Evolutionary conservation across 805 yeast species (phyloP).

Genomic region (Lachancea quebecensis): DNA sequence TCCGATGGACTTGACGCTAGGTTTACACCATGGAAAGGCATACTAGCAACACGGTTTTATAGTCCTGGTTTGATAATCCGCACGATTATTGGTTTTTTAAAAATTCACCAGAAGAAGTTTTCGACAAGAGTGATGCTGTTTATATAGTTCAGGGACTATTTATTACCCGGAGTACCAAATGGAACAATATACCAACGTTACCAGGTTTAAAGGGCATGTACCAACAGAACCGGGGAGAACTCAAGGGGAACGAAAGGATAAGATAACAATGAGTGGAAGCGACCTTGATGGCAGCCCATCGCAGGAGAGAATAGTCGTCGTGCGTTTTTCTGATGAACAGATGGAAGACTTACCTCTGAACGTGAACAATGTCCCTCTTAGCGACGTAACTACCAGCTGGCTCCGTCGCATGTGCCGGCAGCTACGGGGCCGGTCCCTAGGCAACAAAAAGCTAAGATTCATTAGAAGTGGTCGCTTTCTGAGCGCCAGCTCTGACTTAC

Average conservation of each 20-base stretch:
- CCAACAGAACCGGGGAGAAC: too few relatives aligned
- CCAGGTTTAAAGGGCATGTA: too few relatives aligned
- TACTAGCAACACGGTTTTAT: constrained; percentile 65
- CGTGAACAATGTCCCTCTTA: constrained; percentile 19
- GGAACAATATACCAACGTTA: too few relatives aligned
- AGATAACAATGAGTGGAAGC: neutral
- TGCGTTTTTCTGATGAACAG: constrained; percentile 26
- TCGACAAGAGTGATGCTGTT: neutral
- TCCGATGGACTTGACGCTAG: constrained; percentile 69
- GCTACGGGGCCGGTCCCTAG: constrained; percentile 14
- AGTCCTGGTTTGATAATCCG: constrained; percentile 62
- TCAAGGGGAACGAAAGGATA: too few relatives aligned
- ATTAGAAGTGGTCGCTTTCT: constrained; percentile 26
- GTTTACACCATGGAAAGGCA: constrained; percentile 33
- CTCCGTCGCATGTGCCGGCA: constrained; percentile 26
- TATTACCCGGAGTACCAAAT: neutral
- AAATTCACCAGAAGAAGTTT: neutral
- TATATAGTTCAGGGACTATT: neutral
- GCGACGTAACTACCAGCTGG: constrained; percentile 22
- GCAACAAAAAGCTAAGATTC: constrained; percentile 21
- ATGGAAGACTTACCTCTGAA: constrained; percentile 24
- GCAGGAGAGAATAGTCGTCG: constrained; percentile 13
- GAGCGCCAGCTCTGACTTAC: constrained; percentile 16
- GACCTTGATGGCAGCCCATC: neutral
- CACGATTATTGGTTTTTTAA: constrained; percentile 37